phyloP scores from a whole-genome alignment of 179 eudicot species.

The Silene vulgaris region DNA sequence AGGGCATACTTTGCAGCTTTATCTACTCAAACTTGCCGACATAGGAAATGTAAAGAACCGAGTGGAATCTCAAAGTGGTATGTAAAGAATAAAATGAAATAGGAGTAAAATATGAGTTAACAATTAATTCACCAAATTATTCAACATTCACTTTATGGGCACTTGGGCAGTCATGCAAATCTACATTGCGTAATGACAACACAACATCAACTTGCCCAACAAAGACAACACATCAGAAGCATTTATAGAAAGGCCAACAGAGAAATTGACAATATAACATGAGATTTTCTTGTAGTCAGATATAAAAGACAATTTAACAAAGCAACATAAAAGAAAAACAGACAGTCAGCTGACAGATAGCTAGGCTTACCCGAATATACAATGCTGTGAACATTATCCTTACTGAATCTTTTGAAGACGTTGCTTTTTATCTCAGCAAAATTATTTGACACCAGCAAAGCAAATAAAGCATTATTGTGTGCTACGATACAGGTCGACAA shows the following conservation, averaged over 20 bases:
- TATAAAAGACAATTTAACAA: not conserved
- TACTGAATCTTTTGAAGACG: constrained; percentile 88
- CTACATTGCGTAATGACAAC: not conserved
- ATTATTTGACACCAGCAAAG: constrained; percentile 88
- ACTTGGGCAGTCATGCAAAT: not conserved
- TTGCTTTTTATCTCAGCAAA: constrained; percentile 96
- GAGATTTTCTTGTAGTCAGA: not conserved
- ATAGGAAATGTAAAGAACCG: not conserved
- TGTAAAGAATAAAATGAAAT: not conserved
- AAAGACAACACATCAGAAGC: not conserved
- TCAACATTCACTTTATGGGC: not conserved
- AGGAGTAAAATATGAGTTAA: not conserved
- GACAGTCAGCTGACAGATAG: not conserved
- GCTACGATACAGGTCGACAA: constrained; percentile 96
- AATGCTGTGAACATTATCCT: constrained; percentile 83
- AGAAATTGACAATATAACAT: not conserved
- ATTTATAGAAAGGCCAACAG: not conserved
- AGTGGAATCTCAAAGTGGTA: not conserved
- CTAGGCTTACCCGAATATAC: constrained; percentile 71
- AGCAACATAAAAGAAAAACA: not conserved
- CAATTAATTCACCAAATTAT: not conserved
- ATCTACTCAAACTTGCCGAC: not conserved
- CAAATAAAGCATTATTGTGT: constrained; percentile 86
- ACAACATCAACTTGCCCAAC: constrained; percentile 3
- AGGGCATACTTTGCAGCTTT: not conserved